A percentile compares a stretch with the other conserved stretches of the same genome.
Evolutionary conservation across 257 asterid genomes (phyloP).

Genomic region (Penstemon eatonii): DNA sequence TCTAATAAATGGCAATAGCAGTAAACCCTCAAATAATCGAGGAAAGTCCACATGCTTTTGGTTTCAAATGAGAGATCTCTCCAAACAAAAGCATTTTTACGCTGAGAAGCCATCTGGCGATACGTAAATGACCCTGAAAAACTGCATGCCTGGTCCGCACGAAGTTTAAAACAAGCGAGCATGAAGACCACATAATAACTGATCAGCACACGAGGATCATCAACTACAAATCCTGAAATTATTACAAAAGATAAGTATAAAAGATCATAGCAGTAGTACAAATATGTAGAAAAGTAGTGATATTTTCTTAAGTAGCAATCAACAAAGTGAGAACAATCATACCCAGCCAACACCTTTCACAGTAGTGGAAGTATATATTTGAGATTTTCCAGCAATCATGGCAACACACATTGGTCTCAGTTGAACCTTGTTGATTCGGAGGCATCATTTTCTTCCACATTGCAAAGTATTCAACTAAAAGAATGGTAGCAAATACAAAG

Average conservation of each 20-base stretch:
- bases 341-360: conserved; percentile 95
- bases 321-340: conserved; percentile 36
- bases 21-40: conserved; percentile 92
- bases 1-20: conserved; percentile 98
- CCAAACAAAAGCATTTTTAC: conserved; percentile 88
- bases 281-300: no score
- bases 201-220: conserved; percentile 90
- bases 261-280: not conserved
- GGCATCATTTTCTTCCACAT: conserved; percentile 82
- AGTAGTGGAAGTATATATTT: conserved; percentile 48
- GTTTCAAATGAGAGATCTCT: conserved; percentile 95
- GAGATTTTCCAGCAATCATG: conserved; percentile 95
- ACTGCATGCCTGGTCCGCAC: conserved; percentile 73
- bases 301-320: not conserved
- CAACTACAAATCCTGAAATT: conserved; percentile 73
- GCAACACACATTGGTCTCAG: conserved; percentile 50
- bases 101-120: conserved; percentile 82
- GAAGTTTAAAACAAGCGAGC: conserved; percentile 89
- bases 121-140: conserved; percentile 79
- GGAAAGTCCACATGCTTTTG: conserved; percentile 97
- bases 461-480: conserved; percentile 72
- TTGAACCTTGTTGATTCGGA: conserved; percentile 34
- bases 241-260: not conserved
- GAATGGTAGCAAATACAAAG: conserved; percentile 70
- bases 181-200: conserved; percentile 86